Conservation (phyloP, 2,329 filamentous ascomycete species). For the Tolypocladium endophyticum region DNA sequence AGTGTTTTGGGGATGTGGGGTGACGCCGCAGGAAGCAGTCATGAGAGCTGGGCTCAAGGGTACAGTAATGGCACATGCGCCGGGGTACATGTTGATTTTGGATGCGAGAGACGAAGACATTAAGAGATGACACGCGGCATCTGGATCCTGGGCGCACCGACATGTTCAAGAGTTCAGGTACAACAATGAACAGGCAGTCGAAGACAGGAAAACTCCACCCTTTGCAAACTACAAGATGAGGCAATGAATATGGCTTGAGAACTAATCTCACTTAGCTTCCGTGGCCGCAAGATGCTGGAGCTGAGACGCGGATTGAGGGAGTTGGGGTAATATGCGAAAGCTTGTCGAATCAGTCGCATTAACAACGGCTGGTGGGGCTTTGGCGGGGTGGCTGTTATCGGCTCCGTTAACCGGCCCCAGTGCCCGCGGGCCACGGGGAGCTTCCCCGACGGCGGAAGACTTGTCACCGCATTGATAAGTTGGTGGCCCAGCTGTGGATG, state of each 20-base stretch:
- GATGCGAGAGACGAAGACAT: slow-evolving; percentile 36
- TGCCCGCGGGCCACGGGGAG: background rate
- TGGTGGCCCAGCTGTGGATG: background rate
- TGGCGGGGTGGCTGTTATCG: background rate
- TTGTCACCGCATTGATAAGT: background rate
- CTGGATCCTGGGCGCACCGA: background rate
- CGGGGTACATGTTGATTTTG: slow-evolving; percentile 51
- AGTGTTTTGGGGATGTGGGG: background rate
- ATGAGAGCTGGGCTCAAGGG: background rate
- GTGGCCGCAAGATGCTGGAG: background rate
- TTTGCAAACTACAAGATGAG: background rate
- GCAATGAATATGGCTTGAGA: background rate
- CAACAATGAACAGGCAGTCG: too few relatives aligned
- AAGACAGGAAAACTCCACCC: background rate
- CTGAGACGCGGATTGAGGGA: background rate
- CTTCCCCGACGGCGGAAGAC: background rate
- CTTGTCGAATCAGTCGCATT: background rate
- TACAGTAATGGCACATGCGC: slow-evolving; percentile 46
- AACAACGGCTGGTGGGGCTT: background rate
- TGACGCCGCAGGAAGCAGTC: background rate
- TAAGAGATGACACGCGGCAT: background rate
- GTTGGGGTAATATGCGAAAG: background rate
- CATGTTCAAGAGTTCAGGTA: background rate
- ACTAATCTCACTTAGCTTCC: background rate
- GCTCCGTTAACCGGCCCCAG: background rate